These are phyloP conservation scores for Talaromyces adpressus DNA, from an alignment of 495 filamentous ascomycete species.

Conservation along the genomic window DNA sequence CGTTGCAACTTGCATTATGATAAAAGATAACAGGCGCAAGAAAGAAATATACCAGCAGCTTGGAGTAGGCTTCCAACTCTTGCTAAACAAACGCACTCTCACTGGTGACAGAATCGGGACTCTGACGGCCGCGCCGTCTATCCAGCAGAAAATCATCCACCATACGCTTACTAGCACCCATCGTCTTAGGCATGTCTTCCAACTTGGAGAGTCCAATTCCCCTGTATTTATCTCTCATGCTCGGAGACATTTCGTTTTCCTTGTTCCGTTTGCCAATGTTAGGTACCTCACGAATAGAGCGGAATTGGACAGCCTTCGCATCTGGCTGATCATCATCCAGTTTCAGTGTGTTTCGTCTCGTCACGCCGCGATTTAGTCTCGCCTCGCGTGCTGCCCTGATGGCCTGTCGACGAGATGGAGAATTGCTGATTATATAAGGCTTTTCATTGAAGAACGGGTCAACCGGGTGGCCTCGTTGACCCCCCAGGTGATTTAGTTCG, in stretches of 20 bases:
- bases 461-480: slow-evolving; percentile 18
- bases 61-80: not conserved
- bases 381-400: slow-evolving; percentile 7
- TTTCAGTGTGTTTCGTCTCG: not conserved
- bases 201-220: slow-evolving; percentile 17
- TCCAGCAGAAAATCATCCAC: slow-evolving; percentile 54
- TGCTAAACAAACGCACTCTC: not conserved
- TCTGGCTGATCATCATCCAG: slow-evolving; percentile 13
- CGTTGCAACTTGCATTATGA: not conserved
- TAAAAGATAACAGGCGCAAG: not conserved
- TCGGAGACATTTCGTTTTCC: slow-evolving; percentile 24
- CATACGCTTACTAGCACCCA: slow-evolving; percentile 48
- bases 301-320: slow-evolving; percentile 19
- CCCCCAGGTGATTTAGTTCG: slow-evolving; percentile 12
- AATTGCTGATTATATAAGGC: slow-evolving; percentile 25
- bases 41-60: not conserved
- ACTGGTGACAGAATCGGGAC: not conserved
- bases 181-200: slow-evolving; percentile 19
- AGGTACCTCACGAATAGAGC: slow-evolving; percentile 20
- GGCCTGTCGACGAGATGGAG: slow-evolving; percentile 15
- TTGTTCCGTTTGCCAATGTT: slow-evolving; percentile 23
- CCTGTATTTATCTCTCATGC: slow-evolving; percentile 15
- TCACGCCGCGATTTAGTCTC: not conserved
- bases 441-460: slow-evolving; percentile 23
- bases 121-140: slow-evolving; percentile 21